Evolutionary conservation across 2,329 filamentous ascomycete species (phyloP), one percentile per base, ranked within the genome.

Genomic region (Allantophomopsis cytisporea): DNA sequence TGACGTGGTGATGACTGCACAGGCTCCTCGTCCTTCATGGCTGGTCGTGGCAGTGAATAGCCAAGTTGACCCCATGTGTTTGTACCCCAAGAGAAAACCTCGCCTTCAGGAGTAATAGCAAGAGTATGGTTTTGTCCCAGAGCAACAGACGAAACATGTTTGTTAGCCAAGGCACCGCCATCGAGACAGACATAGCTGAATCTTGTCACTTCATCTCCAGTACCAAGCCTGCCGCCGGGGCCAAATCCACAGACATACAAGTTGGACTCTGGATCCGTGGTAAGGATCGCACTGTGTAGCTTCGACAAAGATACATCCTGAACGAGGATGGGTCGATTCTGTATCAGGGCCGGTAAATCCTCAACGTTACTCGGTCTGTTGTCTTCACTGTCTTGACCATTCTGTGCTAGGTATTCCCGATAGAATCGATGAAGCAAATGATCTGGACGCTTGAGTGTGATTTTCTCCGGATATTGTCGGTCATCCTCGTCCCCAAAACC

Each of bases 401-500:
- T 14, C 15, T 6, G 10, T n/a, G 7, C 35, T 5, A 80, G 61
- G 49, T 82, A 72, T 47, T 88, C 81, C 30, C 73, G 65, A 52
- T 86, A 76, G 47, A 94, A 84, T 36, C 76, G 69, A 37, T 75
- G 72, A 12, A 94, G 58, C 2, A 96, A 66, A 53, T 85, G 76
- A 17, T 84, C 78, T 0, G 91, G 86, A 13, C 89, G 76, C 40
- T 76, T 73, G 28, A 96, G 60, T 23, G 69, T 65, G 10, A 95
- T 76, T 8, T 86, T 81, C 56, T 96, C 91, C 0, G 91, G 91
- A 51, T 82, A 94, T 47, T 96, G 88, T 3, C 91, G 78, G 54
- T 98, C 89, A 56, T 95, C 87, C 52, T 93, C 82, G 54, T 98
- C 88, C n/a, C 88, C 88, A 43, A 96, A 80, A 1, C 91, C 91